A percentile compares a stretch with the other conserved stretches of the same genome.
Conservation (phyloP, 2,329 filamentous ascomycete species). For the Chalaropsis ovoidea region DNA sequence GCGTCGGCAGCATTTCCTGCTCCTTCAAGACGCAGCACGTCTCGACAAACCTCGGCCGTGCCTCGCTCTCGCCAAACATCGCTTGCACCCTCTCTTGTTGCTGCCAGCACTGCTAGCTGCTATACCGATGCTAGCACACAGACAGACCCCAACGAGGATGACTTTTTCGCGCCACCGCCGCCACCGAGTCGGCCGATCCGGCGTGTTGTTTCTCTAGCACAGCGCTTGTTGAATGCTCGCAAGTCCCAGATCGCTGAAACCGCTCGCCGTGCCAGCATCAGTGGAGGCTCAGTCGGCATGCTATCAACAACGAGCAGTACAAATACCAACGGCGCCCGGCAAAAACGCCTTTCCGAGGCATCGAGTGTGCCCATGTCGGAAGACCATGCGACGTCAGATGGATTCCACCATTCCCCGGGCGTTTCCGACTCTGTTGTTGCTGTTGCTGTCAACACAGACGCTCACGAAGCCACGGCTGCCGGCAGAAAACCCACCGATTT, state of each 20-base stretch:
- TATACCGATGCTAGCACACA: constrained; percentile 46
- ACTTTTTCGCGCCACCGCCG: constrained; percentile 40
- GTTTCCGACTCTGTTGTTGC: neutral
- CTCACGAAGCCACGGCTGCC: neutral
- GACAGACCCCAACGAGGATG: constrained; percentile 45
- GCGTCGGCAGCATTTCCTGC: constrained; percentile 32
- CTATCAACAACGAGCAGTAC: constrained; percentile 18
- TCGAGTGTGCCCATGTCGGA: neutral
- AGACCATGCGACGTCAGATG: constrained; percentile 1
- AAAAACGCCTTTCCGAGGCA: constrained; percentile 10
- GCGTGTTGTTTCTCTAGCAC: constrained; percentile 44
- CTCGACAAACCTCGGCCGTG: constrained; percentile 35
- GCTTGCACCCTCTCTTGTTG: constrained; percentile 8
- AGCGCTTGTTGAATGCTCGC: constrained; percentile 43
- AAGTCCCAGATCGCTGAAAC: constrained; percentile 33
- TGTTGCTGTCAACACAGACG: neutral
- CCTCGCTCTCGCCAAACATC: constrained; percentile 30
- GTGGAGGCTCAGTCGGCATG: constrained; percentile 2
- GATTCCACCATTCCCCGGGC: neutral
- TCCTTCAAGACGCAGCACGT: constrained; percentile 30
- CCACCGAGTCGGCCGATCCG: constrained; percentile 37
- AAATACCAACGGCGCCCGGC: constrained; percentile 12
- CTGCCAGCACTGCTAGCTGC: constrained; percentile 26
- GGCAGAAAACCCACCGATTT: constrained; percentile 38
- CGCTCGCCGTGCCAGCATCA: constrained; percentile 28